phyloP scores from a whole-genome alignment of 148 eudicot genomes.

The Chenopodium formosanum region DNA sequence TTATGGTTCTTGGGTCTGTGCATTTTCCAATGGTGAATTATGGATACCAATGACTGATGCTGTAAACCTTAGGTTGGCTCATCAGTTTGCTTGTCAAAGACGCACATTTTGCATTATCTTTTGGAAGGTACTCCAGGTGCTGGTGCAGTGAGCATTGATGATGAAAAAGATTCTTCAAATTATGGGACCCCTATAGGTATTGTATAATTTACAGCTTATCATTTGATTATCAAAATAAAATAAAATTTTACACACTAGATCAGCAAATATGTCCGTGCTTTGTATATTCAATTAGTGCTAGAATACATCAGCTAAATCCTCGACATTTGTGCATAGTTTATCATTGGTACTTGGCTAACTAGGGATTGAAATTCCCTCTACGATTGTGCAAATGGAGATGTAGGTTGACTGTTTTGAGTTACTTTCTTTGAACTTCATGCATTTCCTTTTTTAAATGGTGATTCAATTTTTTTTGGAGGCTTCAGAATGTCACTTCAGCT shows the following conservation, averaged over 20 bases:
- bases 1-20: background rate
- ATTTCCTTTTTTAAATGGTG: background rate
- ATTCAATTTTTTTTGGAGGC: background rate
- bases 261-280: background rate
- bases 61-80: constrained; percentile 51
- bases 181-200: constrained; percentile 43
- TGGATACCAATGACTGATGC: constrained; percentile 8
- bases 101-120: constrained; percentile 48
- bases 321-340: background rate
- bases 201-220: background rate
- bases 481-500: background rate
- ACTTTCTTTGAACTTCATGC: background rate
- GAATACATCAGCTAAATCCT: background rate
- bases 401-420: background rate
- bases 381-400: background rate
- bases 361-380: background rate
- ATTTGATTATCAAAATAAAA: background rate
- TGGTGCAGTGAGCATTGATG: constrained; percentile 46
- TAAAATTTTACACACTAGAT: background rate
- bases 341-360: background rate
- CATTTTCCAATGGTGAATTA: background rate
- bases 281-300: background rate
- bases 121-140: constrained; percentile 77
- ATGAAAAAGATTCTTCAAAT: constrained; percentile 41
- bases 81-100: constrained; percentile 58